phyloP scores from a whole-genome alignment of 192 early-diverging fungal genomes.

The Chytriomyces confervae region DNA sequence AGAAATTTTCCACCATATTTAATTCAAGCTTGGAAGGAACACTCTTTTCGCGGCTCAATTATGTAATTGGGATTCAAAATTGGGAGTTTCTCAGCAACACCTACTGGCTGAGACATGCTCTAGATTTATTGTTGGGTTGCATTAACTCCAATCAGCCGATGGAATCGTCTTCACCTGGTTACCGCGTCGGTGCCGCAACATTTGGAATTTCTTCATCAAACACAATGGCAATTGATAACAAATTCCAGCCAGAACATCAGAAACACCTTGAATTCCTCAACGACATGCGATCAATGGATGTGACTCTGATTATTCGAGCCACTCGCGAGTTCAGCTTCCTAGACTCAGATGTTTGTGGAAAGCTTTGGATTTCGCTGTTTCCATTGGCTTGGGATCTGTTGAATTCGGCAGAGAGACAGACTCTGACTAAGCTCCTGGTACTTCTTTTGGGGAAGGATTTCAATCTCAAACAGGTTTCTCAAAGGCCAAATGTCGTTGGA shows the following conservation, averaged over 20 bases:
- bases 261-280: slow-evolving; percentile 67
- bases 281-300: slow-evolving; percentile 44
- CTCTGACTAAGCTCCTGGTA: slow-evolving; percentile 81
- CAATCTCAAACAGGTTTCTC: slow-evolving; percentile 77
- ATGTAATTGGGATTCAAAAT: slow-evolving; percentile 90
- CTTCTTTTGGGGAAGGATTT: slow-evolving; percentile 89
- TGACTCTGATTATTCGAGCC: slow-evolving; percentile 40
- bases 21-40: slow-evolving; percentile 67
- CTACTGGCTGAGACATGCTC: slow-evolving; percentile 93
- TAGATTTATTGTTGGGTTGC: slow-evolving; percentile 82
- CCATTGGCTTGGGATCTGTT: slow-evolving; percentile 83
- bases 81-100: slow-evolving; percentile 87
- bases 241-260: slow-evolving; percentile 48
- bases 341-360: slow-evolving; percentile 66
- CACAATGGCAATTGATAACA: slow-evolving; percentile 19
- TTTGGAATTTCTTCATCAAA: slow-evolving; percentile 44
- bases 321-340: slow-evolving; percentile 49
- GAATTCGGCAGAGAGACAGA: slow-evolving; percentile 77
- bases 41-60: slow-evolving; percentile 78
- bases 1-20: slow-evolving; percentile 80
- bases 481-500: slow-evolving; percentile 94
- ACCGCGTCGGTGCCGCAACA: slow-evolving; percentile 43
- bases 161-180: slow-evolving; percentile 40
- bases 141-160: slow-evolving; percentile 31
- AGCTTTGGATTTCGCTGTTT: slow-evolving; percentile 85